Conservation (phyloP, 768 basidiomycete genomes). For the Amyloporia xantha region DNA sequence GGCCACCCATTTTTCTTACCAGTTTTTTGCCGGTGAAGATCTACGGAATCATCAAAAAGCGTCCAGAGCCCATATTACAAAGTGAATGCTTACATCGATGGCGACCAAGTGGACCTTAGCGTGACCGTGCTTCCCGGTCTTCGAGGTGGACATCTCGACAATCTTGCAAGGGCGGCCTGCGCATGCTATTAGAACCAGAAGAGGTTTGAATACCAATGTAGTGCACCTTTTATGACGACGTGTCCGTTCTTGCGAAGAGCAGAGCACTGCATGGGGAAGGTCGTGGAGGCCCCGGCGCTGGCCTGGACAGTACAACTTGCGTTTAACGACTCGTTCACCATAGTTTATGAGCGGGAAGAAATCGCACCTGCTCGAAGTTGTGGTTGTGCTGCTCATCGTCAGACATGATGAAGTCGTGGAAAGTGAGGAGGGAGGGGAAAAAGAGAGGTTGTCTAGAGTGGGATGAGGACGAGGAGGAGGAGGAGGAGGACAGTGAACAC, state of each 20-base stretch:
- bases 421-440: conserved; percentile 21
- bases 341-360: conserved; percentile 8
- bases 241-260: conserved; percentile 89
- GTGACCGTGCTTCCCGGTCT: conserved; percentile 99
- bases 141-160: conserved; percentile 99
- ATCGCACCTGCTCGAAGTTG: conserved; percentile 71
- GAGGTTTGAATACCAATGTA: too few species aligned
- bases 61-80: neutral
- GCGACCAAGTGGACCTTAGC: conserved; percentile 98
- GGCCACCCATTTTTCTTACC: conserved; percentile 39
- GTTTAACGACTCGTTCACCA: neutral
- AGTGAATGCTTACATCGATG: conserved; percentile 70
- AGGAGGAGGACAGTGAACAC: conserved; percentile 1
- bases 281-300: conserved; percentile 67
- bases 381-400: conserved; percentile 89
- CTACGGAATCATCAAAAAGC: conserved; percentile 32
- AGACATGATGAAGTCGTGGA: conserved; percentile 51
- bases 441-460: conserved; percentile 22
- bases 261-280: conserved; percentile 92
- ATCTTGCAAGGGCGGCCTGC: conserved; percentile 94
- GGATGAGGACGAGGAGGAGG: conserved; percentile 19
- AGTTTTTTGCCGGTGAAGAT: conserved; percentile 99
- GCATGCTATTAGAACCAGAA: neutral
- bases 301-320: conserved; percentile 35
- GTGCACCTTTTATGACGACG: conserved; percentile 93